Conservation (phyloP, 345 rosid species). For the Turritis glabra region DNA sequence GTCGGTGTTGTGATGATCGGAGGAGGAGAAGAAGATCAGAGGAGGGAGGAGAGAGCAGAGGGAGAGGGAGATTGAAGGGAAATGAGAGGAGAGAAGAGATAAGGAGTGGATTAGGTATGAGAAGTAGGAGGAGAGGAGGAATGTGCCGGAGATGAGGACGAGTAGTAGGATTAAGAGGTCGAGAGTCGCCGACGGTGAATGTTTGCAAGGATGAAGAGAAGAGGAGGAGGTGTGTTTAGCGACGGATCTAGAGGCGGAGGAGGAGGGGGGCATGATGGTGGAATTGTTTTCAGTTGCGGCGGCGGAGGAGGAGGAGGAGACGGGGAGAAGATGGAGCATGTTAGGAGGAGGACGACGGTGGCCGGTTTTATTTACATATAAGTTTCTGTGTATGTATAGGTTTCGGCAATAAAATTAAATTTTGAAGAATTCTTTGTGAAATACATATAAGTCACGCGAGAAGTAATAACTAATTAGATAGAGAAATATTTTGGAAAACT, state of each 20-base stretch:
- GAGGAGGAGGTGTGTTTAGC: slow-evolving; percentile 31
- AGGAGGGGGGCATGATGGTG: slow-evolving; percentile 41
- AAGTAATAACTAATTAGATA: neutral
- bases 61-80: slow-evolving; percentile 41
- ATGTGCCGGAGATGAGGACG: slow-evolving; percentile 75
- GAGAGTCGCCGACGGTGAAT: slow-evolving; percentile 85
- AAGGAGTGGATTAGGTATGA: slow-evolving; percentile 80
- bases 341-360: slow-evolving; percentile 29
- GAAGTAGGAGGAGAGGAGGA: slow-evolving; percentile 79
- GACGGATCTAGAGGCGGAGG: slow-evolving; percentile 35
- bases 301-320: slow-evolving; percentile 24
- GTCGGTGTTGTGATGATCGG: neutral
- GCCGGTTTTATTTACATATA: slow-evolving; percentile 18
- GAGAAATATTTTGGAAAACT: neutral
- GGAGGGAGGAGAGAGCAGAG: slow-evolving; percentile 37
- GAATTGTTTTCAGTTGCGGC: slow-evolving; percentile 6
- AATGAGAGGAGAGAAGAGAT: slow-evolving; percentile 64
- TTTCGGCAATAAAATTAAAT: neutral
- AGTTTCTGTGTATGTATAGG: neutral
- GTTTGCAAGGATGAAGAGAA: slow-evolving; percentile 56
- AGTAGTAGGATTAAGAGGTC: slow-evolving; percentile 78
- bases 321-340: slow-evolving; percentile 58
- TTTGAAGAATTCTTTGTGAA: neutral
- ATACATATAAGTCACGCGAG: neutral
- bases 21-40: slow-evolving; percentile 21